A percentile compares a stretch with the other conserved stretches of the same genome.
phyloP scores from a whole-genome alignment of 345 rosid genomes.

The Linum trigynum region DNA sequence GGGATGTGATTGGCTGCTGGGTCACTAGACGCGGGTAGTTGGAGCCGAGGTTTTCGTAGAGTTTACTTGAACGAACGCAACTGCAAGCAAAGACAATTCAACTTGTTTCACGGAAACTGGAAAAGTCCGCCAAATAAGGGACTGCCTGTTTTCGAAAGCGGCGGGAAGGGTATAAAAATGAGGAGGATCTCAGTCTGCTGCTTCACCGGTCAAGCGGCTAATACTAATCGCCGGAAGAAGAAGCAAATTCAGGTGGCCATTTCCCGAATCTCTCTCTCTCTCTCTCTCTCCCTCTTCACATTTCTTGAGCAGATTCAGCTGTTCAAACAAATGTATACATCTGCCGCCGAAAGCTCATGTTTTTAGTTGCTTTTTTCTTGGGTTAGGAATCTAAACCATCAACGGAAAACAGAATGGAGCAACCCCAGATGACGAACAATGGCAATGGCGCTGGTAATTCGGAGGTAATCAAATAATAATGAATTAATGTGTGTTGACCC shows the following conservation, averaged over 20 bases:
- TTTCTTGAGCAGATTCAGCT: neutral
- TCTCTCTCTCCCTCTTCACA: neutral
- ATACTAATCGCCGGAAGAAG: slow-evolving; percentile 18
- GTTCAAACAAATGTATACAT: neutral
- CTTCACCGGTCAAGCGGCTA: slow-evolving; percentile 20
- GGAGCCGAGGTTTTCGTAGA: slow-evolving; percentile 36
- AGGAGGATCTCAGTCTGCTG: slow-evolving; percentile 29
- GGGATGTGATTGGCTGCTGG: slow-evolving; percentile 21
- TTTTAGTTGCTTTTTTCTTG: slow-evolving; percentile 4
- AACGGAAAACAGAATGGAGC: slow-evolving; percentile 20
- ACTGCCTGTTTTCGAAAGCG: neutral
- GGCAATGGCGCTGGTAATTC: slow-evolving; percentile 14
- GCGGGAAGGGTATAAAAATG: slow-evolving; percentile 33
- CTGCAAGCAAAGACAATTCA: neutral
- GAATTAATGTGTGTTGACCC: neutral
- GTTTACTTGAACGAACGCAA: slow-evolving; percentile 26
- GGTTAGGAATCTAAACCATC: slow-evolving; percentile 26
- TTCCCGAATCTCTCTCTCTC: too few relatives aligned
- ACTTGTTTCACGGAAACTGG: too few relatives aligned
- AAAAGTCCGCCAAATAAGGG: too few relatives aligned
- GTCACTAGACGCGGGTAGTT: slow-evolving; percentile 7
- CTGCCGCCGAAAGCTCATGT: neutral
- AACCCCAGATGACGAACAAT: slow-evolving; percentile 10
- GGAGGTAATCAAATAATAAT: slow-evolving; percentile 13
- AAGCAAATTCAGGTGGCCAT: slow-evolving; percentile 23